These are phyloP conservation scores for Talaromyces rugulosus DNA, from an alignment of 2,329 filamentous ascomycete genomes.

Conservation along the genomic window DNA sequence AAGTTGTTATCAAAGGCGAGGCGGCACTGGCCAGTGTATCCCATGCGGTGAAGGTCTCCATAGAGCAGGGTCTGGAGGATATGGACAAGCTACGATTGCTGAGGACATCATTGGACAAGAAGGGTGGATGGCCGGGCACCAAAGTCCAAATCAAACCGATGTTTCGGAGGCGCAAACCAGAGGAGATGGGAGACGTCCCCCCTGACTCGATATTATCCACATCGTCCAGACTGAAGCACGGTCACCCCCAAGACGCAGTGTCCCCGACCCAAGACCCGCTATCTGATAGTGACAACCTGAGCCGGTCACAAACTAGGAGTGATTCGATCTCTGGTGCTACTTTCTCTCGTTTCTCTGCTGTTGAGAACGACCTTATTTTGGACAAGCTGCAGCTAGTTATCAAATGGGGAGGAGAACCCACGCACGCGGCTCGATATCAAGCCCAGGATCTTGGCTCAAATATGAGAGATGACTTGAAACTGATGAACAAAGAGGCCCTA, in stretches of 20 bases:
- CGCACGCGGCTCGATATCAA: slow-evolving; percentile 94
- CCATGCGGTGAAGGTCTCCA: slow-evolving; percentile 76
- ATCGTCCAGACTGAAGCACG: slow-evolving; percentile 9
- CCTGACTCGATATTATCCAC: slow-evolving; percentile 16
- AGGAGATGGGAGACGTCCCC: slow-evolving; percentile 44
- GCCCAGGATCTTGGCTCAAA: slow-evolving; percentile 91
- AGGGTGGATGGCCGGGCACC: slow-evolving; percentile 89
- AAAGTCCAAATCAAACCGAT: slow-evolving; percentile 99
- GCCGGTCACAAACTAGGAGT: slow-evolving; percentile 58
- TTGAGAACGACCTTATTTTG: slow-evolving; percentile 84
- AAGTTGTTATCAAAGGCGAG: slow-evolving; percentile 90
- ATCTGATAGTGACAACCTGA: slow-evolving; percentile 30
- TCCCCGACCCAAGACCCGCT: slow-evolving; percentile 19
- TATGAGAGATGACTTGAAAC: slow-evolving; percentile 88
- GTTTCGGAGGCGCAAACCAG: slow-evolving; percentile 83
- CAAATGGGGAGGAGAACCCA: slow-evolving; percentile 98
- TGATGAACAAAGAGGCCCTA: slow-evolving; percentile 88
- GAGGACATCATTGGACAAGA: slow-evolving; percentile 83
- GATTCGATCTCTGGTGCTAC: slow-evolving; percentile 88
- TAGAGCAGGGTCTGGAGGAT: slow-evolving; percentile 78
- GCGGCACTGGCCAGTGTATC: slow-evolving; percentile 84
- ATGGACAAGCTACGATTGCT: slow-evolving; percentile 78
- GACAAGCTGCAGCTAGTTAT: slow-evolving; percentile 97
- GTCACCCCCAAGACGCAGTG: slow-evolving; percentile 18
- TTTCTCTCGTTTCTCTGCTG: slow-evolving; percentile 88